Percentiles rank a stretch among this genome's conserved stretches.
phyloP scores from a whole-genome alignment of 148 eudicot species.

The Vaccinium macrocarpon region DNA sequence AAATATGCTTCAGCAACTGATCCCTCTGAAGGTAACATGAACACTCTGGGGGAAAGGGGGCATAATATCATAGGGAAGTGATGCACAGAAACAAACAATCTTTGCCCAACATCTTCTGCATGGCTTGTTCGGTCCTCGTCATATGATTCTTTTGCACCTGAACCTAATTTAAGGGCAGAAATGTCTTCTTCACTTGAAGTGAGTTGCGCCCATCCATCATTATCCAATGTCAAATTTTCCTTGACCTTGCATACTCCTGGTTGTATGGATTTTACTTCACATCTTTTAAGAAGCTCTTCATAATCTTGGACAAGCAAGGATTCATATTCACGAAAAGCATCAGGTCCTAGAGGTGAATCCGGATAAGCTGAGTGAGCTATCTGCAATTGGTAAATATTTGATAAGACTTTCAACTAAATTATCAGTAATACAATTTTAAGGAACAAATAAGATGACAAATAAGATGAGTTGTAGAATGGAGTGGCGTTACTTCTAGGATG shows the following conservation, averaged over 20 bases:
- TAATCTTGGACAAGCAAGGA: conserved; percentile 88
- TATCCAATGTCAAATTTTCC: conserved; percentile 41
- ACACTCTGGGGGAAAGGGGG: conserved; percentile 82
- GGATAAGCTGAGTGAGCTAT: conserved; percentile 90
- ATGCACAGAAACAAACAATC: conserved; percentile 60
- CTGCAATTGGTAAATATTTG: conserved; percentile 40
- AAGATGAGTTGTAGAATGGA: background rate
- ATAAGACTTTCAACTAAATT: conserved; percentile 7
- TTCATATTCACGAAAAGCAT: conserved; percentile 89
- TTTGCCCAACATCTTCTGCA: conserved; percentile 34
- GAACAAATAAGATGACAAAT: background rate
- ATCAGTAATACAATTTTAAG: background rate
- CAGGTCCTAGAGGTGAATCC: conserved; percentile 94
- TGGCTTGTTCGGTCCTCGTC: conserved; percentile 36
- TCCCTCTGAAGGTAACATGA: conserved; percentile 95
- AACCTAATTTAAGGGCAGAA: conserved; percentile 36
- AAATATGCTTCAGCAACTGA: conserved; percentile 81
- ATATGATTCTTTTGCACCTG: conserved; percentile 30
- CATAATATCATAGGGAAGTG: conserved; percentile 91
- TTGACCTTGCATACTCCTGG: conserved; percentile 19
- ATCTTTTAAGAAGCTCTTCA: conserved; percentile 67
- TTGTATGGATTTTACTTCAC: conserved; percentile 22
- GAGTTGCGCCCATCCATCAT: conserved; percentile 67
- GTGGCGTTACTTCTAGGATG: background rate
- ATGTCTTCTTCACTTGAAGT: conserved; percentile 42